These are phyloP conservation scores for Colletotrichum tofieldiae DNA, from an alignment of 2,329 filamentous ascomycete species.

Conservation along the genomic window DNA sequence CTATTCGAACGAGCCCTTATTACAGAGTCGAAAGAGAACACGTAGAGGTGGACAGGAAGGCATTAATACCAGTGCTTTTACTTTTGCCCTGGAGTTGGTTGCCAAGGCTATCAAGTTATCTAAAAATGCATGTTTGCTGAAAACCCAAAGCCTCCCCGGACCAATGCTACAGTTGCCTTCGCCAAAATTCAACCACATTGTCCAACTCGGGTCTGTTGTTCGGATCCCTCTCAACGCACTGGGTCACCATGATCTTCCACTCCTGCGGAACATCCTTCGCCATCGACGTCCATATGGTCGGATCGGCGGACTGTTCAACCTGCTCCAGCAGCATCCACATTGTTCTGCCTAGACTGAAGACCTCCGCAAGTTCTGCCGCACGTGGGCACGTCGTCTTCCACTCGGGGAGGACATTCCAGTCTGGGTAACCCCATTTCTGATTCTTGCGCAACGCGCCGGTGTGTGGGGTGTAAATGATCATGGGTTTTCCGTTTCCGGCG, in stretches of 20 bases:
- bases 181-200: conserved; percentile 42
- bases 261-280: conserved; percentile 34
- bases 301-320: conserved; percentile 39
- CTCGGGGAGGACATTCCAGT: conserved; percentile 44
- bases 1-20: neutral
- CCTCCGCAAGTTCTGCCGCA: conserved; percentile 45
- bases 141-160: neutral
- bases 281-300: conserved; percentile 27
- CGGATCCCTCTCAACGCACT: conserved; percentile 40
- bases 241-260: conserved; percentile 38
- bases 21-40: neutral
- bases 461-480: conserved; percentile 43
- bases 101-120: neutral
- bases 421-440: conserved; percentile 39
- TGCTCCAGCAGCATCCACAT: conserved; percentile 46
- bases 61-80: neutral
- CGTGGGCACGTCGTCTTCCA: conserved; percentile 43
- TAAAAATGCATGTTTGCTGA: conserved; percentile 2
- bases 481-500: neutral
- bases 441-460: conserved; percentile 36
- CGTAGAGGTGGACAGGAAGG: neutral
- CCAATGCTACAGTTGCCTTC: neutral
- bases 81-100: neutral
- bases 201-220: conserved; percentile 38
- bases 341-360: conserved; percentile 44